Evolutionary conservation across 106 monocot species (phyloP), one percentile per base, ranked within the genome.

Genomic region (Allium fistulosum): DNA sequence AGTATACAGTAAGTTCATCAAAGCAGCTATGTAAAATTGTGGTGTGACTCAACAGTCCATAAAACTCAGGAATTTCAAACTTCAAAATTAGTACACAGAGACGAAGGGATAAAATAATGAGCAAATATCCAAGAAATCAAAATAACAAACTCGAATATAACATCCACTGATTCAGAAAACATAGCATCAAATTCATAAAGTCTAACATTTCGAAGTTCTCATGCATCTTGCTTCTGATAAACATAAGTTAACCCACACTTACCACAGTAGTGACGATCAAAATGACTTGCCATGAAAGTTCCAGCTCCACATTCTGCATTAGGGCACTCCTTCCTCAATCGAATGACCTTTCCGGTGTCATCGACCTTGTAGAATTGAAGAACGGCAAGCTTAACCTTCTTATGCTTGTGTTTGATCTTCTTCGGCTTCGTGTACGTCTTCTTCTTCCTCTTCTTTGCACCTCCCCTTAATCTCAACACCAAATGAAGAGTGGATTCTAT

Each of bases 341-440:
- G 22, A 13, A 17, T 10, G 8, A 68, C 68, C 55, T 68, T 68
- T 0, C 68, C 68, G 0, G 68, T 53, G 53, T 68, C 68, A 26
- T 68, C 68, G 18, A 68, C 55, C 68, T 68, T 68, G 53, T 68
- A 68, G 53, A 68, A 68, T 27, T 80, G 79, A 10, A 80, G 69
- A 22, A 80, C 63, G 17, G 79, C 79, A 49, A 80, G 79, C 79
- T 80, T 80, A 10, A 80, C 79, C 74, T 80, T 80, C 79, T 80
- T 80, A 46, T 80, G 58, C 70, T 80, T 80, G 79, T 80, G 79
- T 73, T 80, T 80, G 4, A 70, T 69, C 74, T 80, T 80, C 70
- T 80, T 80, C 51, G 79, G 79, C 74, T 80, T 80, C 69, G 79
- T 80, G 74, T 80, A 80, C 2, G 74, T 74, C 79, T 80, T 80